Evolutionary conservation across 108 stramenopile species (phyloP), one percentile per base, ranked within the genome.

Genomic region (Cylindrotheca closterium): DNA sequence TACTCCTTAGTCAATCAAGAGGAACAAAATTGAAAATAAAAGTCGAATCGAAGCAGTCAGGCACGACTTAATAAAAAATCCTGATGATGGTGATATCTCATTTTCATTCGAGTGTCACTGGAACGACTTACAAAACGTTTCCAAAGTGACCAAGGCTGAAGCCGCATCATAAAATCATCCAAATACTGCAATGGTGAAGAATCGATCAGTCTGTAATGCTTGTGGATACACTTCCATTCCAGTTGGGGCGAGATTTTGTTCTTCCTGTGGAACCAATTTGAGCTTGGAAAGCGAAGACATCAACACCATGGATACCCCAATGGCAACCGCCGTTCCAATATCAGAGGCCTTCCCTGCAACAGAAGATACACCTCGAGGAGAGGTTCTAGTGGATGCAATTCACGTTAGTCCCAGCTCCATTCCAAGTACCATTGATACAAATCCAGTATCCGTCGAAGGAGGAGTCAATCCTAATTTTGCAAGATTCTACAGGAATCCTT

Each of bases 251-350:
- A 42, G 37, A 15, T 42, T 42, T 42, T 42, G 37, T 42, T 15
- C 37, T 10, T 7, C 7, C 37, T 42, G 37, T 42, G 37, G 37
- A 42, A 42, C 37, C 37, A 42, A 42, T 42, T 15, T 42, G 10
- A 10, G 10, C 15, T 7, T 42, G 37, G 37, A 42, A 42, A 42
- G 37, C 15, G 37, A 42, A 15, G 37, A 42, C 15, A 15, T 42
- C 37, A 42, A 42, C 19, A 51, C 51, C 5, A 51, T 24, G 51
- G 23, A 51, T 51, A 51, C 51, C 7, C 51, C 51, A 8, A 5
- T 51, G 23, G 51, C 51, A 51, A 19, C 17, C 17, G 51, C 51
- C 23, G 51, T 51, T 51, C 51, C 51, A n/a, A n/a, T 51, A 7
- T 19, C 51, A 51, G 51, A 51, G n/a, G 51, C 8, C 23, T 51